Percentiles rank a stretch among this genome's conserved stretches.
These are phyloP conservation scores for Penicillium sp. DNA, from an alignment of 2,329 filamentous ascomycete species.

Conservation along the genomic window DNA sequence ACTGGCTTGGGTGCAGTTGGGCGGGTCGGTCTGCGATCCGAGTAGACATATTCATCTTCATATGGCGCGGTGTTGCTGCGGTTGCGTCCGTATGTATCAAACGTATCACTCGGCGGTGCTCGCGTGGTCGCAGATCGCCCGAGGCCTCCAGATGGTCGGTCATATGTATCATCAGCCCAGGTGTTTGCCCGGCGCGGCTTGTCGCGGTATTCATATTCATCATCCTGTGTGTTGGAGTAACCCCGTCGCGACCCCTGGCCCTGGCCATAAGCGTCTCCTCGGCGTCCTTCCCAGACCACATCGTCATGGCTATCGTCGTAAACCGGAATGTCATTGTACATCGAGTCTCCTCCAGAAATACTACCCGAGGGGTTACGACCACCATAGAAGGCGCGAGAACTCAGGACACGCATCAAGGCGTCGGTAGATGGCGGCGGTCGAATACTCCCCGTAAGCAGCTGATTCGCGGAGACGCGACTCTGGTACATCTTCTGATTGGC, in stretches of 20 bases:
- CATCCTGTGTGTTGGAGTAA: slow-evolving; percentile 56
- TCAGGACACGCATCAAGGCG: slow-evolving; percentile 81
- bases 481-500: slow-evolving; percentile 97
- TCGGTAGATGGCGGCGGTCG: slow-evolving; percentile 79
- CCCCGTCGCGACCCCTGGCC: slow-evolving; percentile 66
- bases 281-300: slow-evolving; percentile 78
- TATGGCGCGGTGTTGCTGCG: slow-evolving; percentile 45
- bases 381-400: slow-evolving; percentile 81
- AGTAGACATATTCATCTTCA: slow-evolving; percentile 58
- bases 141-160: slow-evolving; percentile 42
- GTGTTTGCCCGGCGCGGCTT: slow-evolving; percentile 51
- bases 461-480: slow-evolving; percentile 75
- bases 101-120: slow-evolving; percentile 31
- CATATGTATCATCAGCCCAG: slow-evolving; percentile 56
- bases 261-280: slow-evolving; percentile 72
- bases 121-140: slow-evolving; percentile 42
- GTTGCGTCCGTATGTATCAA: slow-evolving; percentile 35
- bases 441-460: slow-evolving; percentile 79
- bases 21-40: slow-evolving; percentile 69
- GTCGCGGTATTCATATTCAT: slow-evolving; percentile 62
- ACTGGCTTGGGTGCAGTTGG: slow-evolving; percentile 89
- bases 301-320: slow-evolving; percentile 85
- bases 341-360: slow-evolving; percentile 58
- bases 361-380: slow-evolving; percentile 43
- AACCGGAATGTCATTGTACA: slow-evolving; percentile 93